Base-by-base conservation (phyloP, 2,329 filamentous ascomycete genomes). In the Colletotrichum phormii region DNA sequence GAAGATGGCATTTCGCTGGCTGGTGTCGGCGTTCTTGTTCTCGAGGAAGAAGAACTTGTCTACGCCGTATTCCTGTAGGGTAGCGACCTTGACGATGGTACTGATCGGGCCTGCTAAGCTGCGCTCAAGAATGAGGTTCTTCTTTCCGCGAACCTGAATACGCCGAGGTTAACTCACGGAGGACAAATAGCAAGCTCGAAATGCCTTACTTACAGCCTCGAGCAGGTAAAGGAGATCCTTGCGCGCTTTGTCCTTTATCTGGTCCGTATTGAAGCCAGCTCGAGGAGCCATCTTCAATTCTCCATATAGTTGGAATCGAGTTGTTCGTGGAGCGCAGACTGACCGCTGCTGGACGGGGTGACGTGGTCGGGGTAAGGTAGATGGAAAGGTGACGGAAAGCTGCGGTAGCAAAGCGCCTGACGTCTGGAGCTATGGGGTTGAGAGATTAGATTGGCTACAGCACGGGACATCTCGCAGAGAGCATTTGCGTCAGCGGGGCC, bases 41-140 rank as follows among this genome's bases (percentile, higher is more conserved):
- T 99, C 97, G 59, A 99, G 88, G 80, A 98, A 93, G 86, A 98
- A 99, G 77, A 98, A 94, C 83, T 97, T 97, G 83, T 98, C 95
- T 77, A 99, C 95, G 35, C 97, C 97, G 85, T 98, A 98, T 80
- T 99, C 97, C 81, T 98, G 95, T 18, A 98, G 89, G 11, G 94
- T 96, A 26, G 96, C 96, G 80, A 98, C 97, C 82, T 98, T 98
- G 84, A 97, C 95, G 77, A 99, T 93, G 72, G 96, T 89, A 72
- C 95, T 95, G 77, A 99, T 89, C 35, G 95, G 94, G 29, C 96
- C 97, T 77, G 96, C 95, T 77, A 99, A 89, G 78, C 92, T 92
- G 83, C 93, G 94, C 82, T 98, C 96, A 80, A 99, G 93, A 64
- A 99, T 94, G 74, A 99, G 88, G 80, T 98, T 98, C 89, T 99